A percentile compares a stretch with the other conserved stretches of the same genome.
Evolutionary conservation across 2,329 filamentous ascomycete genomes (phyloP).

Genomic region (Apiospora phragmitis): DNA sequence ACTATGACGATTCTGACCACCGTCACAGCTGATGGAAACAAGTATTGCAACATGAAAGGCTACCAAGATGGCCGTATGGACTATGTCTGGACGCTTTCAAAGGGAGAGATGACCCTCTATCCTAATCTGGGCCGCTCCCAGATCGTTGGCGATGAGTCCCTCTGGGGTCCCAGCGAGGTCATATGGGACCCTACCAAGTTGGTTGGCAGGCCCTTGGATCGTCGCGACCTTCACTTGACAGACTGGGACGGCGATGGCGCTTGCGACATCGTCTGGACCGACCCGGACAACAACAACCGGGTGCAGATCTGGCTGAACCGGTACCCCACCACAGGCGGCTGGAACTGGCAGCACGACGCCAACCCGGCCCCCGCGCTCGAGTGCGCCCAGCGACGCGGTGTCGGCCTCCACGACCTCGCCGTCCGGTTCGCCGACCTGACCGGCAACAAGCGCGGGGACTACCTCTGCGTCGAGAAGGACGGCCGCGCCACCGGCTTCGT

Average conservation of each 20-base stretch:
- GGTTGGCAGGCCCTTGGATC: conserved; percentile 16
- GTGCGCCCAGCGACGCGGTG: conserved; percentile 27
- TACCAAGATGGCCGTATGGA: conserved; percentile 24
- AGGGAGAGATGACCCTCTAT: conserved; percentile 19
- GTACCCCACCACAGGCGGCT: conserved; percentile 14
- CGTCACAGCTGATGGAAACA: conserved; percentile 28
- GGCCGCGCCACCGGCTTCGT: conserved; percentile 27
- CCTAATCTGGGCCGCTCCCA: conserved; percentile 14
- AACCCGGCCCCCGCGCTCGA: conserved; percentile 6
- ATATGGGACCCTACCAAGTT: conserved; percentile 15
- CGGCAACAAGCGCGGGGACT: conserved; percentile 31
- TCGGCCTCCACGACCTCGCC: conserved; percentile 28
- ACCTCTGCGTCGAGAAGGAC: conserved; percentile 33
- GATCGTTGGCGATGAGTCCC: conserved; percentile 1
- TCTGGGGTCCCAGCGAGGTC: conserved; percentile 20
- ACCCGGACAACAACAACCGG: conserved; percentile 25
- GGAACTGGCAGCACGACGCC: conserved; percentile 15
- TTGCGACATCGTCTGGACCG: conserved; percentile 34
- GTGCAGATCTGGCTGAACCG: conserved; percentile 30
- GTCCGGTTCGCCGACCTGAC: conserved; percentile 34
- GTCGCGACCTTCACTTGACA: conserved; percentile 33
- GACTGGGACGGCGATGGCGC: conserved; percentile 40
- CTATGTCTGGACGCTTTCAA: conserved; percentile 24
- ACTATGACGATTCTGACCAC: conserved; percentile 20
- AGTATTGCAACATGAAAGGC: conserved; percentile 32